These are phyloP conservation scores for Trichosporon sp. DNA, from an alignment of 1,284 basidiomycete species.

Conservation along the genomic window DNA sequence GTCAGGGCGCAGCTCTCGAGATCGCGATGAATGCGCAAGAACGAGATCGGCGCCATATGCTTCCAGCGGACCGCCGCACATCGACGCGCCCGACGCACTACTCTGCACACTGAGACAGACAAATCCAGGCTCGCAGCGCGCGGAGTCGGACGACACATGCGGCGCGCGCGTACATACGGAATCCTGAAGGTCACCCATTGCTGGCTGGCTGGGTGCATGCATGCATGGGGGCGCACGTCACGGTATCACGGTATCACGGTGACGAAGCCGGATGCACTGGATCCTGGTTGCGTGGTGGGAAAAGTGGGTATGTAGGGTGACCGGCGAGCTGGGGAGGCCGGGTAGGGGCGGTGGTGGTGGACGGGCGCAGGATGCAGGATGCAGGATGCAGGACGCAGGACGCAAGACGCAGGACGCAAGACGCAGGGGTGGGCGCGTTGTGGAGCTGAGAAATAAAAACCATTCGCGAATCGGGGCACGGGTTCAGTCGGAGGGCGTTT, in stretches of 20 bases:
- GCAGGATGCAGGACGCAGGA: not conserved
- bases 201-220: too few relatives aligned
- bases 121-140: too few relatives aligned
- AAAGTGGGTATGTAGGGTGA: not conserved
- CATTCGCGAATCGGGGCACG: conserved; percentile 1
- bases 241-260: too few relatives aligned
- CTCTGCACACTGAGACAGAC: too few relatives aligned
- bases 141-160: too few relatives aligned
- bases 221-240: too few relatives aligned
- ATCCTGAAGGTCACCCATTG: too few relatives aligned
- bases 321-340: not conserved
- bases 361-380: not conserved
- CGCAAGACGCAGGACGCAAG: not conserved
- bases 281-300: not conserved
- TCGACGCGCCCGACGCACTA: too few relatives aligned
- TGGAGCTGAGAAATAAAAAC: conserved; percentile 4
- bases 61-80: too few relatives aligned
- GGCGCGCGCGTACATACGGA: too few relatives aligned
- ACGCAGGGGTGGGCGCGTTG: not conserved
- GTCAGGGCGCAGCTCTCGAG: not conserved
- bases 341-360: too few relatives aligned
- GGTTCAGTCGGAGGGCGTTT: not conserved
- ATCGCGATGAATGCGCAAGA: not conserved
- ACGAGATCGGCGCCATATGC: not conserved
- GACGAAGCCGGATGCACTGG: too few relatives aligned